These are phyloP conservation scores for Plasmodium sp. DNA, from an alignment of 169 alveolate species.

Conservation along the genomic window DNA sequence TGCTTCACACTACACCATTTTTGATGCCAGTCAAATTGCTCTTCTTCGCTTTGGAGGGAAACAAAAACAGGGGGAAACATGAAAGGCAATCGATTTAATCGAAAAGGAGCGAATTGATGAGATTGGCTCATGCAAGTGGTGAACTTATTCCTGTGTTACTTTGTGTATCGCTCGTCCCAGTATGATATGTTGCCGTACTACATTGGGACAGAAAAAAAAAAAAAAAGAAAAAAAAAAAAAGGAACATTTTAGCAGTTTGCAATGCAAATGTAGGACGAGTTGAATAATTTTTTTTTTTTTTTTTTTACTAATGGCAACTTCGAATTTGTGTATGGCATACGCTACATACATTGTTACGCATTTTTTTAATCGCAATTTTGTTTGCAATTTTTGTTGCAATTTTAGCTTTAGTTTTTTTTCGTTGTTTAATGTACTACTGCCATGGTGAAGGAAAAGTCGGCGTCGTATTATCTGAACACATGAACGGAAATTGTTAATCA, in stretches of 20 bases:
- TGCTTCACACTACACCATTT: constrained; percentile 71
- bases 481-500: neutral
- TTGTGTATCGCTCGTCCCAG: constrained; percentile 74
- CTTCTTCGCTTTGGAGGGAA: constrained; percentile 63
- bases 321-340: neutral
- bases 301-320: neutral
- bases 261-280: neutral
- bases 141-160: constrained; percentile 11
- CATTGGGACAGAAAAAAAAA: constrained; percentile 12
- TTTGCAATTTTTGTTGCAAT: neutral
- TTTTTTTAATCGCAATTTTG: constrained; percentile 9
- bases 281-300: neutral
- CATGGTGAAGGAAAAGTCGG: constrained; percentile 23
- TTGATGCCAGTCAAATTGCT: constrained; percentile 75
- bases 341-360: neutral
- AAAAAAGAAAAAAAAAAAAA: neutral
- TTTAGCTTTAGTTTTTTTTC: neutral
- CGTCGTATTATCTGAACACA: neutral
- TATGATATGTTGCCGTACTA: constrained; percentile 71
- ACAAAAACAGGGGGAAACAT: neutral
- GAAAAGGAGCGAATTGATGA: neutral
- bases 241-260: neutral
- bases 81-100: neutral
- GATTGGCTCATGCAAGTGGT: neutral
- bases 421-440: constrained; percentile 43